Conservation (phyloP, 495 filamentous ascomycete species). For the Talaromyces liani region DNA sequence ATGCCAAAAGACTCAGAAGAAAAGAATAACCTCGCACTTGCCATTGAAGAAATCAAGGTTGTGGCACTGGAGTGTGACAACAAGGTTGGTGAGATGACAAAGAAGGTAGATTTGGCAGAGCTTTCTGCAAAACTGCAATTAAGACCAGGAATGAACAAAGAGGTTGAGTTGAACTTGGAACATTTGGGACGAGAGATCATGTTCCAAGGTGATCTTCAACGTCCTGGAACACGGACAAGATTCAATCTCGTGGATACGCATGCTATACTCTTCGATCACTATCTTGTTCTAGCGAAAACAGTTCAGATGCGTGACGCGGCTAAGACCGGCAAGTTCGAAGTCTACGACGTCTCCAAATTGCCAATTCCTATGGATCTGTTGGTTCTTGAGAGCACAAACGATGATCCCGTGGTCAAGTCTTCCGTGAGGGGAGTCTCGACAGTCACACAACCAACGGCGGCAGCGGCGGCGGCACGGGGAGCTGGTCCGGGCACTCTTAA, state of each 20-base stretch:
- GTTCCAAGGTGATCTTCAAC: conserved; percentile 81
- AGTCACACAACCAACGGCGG: conserved; percentile 37
- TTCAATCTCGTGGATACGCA: conserved; percentile 90
- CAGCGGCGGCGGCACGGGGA: conserved; percentile 25
- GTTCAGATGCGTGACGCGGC: conserved; percentile 57
- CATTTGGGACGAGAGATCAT: conserved; percentile 88
- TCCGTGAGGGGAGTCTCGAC: conserved; percentile 65
- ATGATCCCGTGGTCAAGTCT: conserved; percentile 83
- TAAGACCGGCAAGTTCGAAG: conserved; percentile 64
- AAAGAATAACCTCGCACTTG: conserved; percentile 73
- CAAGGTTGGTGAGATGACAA: conserved; percentile 88
- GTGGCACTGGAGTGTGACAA: conserved; percentile 91
- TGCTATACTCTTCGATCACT: conserved; percentile 92
- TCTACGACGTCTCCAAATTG: conserved; percentile 91
- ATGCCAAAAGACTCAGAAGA: conserved; percentile 82
- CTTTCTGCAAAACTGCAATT: conserved; percentile 75
- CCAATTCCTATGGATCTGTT: conserved; percentile 97
- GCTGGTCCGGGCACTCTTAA: conserved; percentile 52
- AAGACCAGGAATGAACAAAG: conserved; percentile 73
- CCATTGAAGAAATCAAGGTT: conserved; percentile 90
- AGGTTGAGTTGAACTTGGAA: conserved; percentile 80
- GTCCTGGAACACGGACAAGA: conserved; percentile 69
- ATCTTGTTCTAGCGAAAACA: conserved; percentile 84
- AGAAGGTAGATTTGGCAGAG: conserved; percentile 85
- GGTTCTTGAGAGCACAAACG: conserved; percentile 81